Base-by-base conservation (phyloP, 2,329 filamentous ascomycete genomes). In the Onygena corvina region DNA sequence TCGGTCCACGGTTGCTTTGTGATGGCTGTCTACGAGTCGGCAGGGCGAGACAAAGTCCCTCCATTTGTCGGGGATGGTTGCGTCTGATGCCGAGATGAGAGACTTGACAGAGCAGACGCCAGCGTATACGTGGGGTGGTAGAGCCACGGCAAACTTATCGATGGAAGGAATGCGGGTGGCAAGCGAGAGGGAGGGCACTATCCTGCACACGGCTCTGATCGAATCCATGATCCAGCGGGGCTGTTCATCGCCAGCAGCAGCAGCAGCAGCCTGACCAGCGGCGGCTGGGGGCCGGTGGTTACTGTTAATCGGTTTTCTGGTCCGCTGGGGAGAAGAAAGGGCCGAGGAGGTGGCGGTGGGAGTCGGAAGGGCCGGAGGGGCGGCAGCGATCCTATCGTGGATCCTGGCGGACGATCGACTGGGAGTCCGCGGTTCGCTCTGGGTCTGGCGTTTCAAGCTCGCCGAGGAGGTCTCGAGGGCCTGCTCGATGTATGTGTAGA, bases 401-500 rank as follows among this genome's bases (percentile, higher is more conserved):
- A 57, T 49, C 47, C 54, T 59, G 48, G 23, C 44, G 7, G 54
- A 50, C 46, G 57, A 53, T 23, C 36, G 46, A 12, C 16, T 18
- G 16, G 9, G 38, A 14, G 4, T 34, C 46, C 38, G 57, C 61
- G n/a, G 59, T n/a, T n/a, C n/a, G n/a, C n/a, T n/a, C n/a, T n/a
- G n/a, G n/a, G n/a, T 60, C 50, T 67, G 62, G 30, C 61, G 64
- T 50, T 64, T 67, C n/a, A 63, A 54, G 3, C 56, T 59, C 14
- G 57, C 53, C 5, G 62, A 60, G 30, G 70, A 60, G 44, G 61
- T 52, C 8, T 58, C 53, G 3, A 96, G 71, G 34, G 82, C 81
- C 49, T 78, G 79, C 57, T 90, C 83, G 52, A 96, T 78, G 62
- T 90, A 88, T 27, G 71, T 71, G 64, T 89, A 92, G 31, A 96